These are phyloP conservation scores for Eimeria acervulina DNA, from an alignment of 169 alveolate species.

Conservation along the genomic window DNA sequence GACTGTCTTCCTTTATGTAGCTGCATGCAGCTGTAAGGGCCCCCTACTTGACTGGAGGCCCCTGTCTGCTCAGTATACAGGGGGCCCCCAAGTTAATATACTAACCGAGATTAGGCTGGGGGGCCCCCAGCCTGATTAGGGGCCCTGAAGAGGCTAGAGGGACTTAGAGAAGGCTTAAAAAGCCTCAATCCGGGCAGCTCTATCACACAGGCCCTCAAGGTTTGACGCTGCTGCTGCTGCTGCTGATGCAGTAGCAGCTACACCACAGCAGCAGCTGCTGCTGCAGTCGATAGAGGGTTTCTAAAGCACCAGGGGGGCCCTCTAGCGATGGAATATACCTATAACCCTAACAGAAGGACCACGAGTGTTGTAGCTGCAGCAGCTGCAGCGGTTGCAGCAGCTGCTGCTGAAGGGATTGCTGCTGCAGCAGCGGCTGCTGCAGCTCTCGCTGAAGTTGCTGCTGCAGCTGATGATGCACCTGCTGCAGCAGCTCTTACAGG, in stretches of 20 bases:
- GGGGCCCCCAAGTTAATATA: background rate
- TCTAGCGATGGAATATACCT: background rate
- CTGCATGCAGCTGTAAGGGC: background rate
- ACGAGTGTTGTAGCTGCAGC: background rate
- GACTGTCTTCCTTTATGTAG: background rate
- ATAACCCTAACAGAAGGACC: background rate
- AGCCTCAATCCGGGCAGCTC: no score
- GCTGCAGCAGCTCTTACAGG: background rate
- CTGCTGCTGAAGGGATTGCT: no score
- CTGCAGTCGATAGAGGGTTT: background rate
- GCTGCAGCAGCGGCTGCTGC: background rate
- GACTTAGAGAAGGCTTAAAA: background rate
- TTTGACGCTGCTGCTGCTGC: background rate
- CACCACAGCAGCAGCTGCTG: no score
- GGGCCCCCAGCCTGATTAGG: background rate
- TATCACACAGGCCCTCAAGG: background rate
- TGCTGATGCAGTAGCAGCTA: no score
- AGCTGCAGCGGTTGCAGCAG: constrained; percentile 1
- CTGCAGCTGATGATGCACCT: constrained; percentile 7
- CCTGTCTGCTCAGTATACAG: background rate
- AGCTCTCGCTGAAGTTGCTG: background rate
- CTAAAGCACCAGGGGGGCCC: background rate
- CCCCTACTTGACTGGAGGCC: background rate
- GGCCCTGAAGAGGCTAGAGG: background rate
- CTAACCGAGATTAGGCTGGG: background rate